Base-by-base conservation (phyloP, 176 grass and related monocot species). In the Miscanthus lutarioriparius region DNA sequence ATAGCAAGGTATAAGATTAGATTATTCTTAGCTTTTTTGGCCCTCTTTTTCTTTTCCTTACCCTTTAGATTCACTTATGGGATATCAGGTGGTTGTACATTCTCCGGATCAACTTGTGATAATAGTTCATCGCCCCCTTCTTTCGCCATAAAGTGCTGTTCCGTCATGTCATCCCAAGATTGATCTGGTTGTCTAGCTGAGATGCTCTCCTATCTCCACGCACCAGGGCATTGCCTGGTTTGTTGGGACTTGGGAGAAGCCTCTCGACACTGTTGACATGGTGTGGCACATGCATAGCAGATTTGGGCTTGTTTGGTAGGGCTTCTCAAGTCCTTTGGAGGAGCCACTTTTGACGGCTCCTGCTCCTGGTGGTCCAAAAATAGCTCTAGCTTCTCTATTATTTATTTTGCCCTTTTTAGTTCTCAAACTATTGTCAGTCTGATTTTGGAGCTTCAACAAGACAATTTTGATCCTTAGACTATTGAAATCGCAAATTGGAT, bases 1-100 rank as follows among this genome's bases (percentile, higher is more conserved):
- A 88, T 88, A 88, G 86, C 78, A 85, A 88, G 86, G 72, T 88
- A 91, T 86, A 86, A 88, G 78, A 88, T 85, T 91, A 91, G 82
- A 91, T 91, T 88, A 86, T 86, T 91, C 83, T 85, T 86, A 88
- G 82, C 3, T 67, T 74, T 68, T 41, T 41, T 23, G 8, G 26
- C 5, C 17, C 10, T 1, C 4, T 15, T 27, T 38, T 22, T 20
- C 20, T 43, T 59, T 67, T 22, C 22, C 61, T 79, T 44, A 28
- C 64, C 65, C 79, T 54, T 82, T 70, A 82, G 79, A 71, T 82
- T 82, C 17, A 20, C 66, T 41, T 70, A 56, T 75, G 67, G 61
- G 75, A 75, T 78, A 59, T 75, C 82, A 69, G 82, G 76, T 70
- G 76, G 82, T 75, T 91, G 90, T 91, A 91, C 79, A 91, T 91